Base-by-base conservation (phyloP, 2,329 filamentous ascomycete species). In the Herpomyces periplanetae region DNA sequence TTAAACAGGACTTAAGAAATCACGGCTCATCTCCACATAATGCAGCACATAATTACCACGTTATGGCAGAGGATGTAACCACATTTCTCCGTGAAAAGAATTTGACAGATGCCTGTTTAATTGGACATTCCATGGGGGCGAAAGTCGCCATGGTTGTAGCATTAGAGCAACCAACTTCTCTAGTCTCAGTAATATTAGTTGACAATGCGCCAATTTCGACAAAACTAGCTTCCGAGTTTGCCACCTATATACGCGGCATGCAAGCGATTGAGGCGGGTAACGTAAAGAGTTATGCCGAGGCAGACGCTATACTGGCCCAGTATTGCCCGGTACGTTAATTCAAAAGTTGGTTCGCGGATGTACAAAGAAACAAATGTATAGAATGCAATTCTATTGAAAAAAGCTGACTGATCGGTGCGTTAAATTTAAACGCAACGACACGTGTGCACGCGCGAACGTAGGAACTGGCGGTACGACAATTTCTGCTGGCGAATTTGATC, bases 111-210 rank as follows among this genome's bases (percentile, higher is more conserved):
- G 47, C 60, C 2, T 69, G 64, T 0, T 41, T 91, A 11, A 80
- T 91, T 30, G 75, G 75, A 0, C 80, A 91, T 40, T 87, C 69
- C 2, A 91, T 91, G 75, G 75, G 80, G 26, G 75, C 75, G 17
- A 91, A 91, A 44, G 59, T 63, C 2, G 69, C 68, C 29, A 88
- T 91, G 75, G 47, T 63, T 0, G 44, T 88, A 23, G 69, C 69
- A 3, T 50, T 91, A 13, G 45, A 50, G 16, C 48, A 54, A 1
- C 66, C 68, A 0, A 42, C 52, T 4, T 41, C 57, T 2, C 48
- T 87, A 23, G 45, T 49, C 8, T 54, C 61, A 28, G 43, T 91
- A 19, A 50, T 88, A 11, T 50, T 69, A 2, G 71, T 91, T 6
- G 75, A 91, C 42, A 91, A 91, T 34, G 69, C 73, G 3, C 75